Conservation (phyloP, 768 basidiomycete genomes). For the Leucocoprinus leucothites region DNA sequence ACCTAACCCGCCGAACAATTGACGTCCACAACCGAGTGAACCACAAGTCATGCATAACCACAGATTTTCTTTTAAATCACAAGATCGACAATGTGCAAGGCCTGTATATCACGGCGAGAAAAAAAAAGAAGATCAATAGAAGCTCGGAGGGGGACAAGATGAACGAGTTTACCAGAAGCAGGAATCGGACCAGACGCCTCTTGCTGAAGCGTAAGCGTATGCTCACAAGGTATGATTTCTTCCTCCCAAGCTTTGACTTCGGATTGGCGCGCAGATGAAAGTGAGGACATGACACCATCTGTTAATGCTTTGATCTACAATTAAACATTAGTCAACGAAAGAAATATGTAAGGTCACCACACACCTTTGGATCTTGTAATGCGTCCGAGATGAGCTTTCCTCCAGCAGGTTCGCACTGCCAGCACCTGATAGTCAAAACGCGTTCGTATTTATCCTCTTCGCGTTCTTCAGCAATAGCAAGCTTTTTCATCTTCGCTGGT, state of each 20-base stretch:
- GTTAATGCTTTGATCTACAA: conserved; percentile 54
- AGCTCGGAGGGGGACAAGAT: neutral
- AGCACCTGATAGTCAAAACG: conserved; percentile 65
- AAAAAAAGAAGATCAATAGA: neutral
- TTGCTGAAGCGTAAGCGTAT: conserved; percentile 52
- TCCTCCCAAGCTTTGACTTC: conserved; percentile 99
- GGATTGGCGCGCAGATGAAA: conserved; percentile 88
- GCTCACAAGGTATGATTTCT: conserved; percentile 85
- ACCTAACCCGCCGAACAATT: conserved; percentile 74
- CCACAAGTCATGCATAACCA: conserved; percentile 97
- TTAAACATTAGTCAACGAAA: conserved; percentile 1
- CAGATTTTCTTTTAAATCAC: conserved; percentile 86
- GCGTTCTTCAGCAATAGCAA: conserved; percentile 82
- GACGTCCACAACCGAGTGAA: conserved; percentile 82
- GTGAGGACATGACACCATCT: conserved; percentile 70
- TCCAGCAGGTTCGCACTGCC: conserved; percentile 57
- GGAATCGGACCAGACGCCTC: conserved; percentile 42
- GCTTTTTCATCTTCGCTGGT: conserved; percentile 84
- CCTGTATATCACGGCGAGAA: conserved; percentile 35
- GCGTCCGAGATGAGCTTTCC: conserved; percentile 46
- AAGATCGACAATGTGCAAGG: conserved; percentile 76
- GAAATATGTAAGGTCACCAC: neutral
- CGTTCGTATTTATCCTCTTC: conserved; percentile 89
- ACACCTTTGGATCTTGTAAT: conserved; percentile 31
- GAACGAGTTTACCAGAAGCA: conserved; percentile 40